Evolutionary conservation across 495 filamentous ascomycete species (phyloP), one percentile per base, ranked within the genome.

Genomic region (Lophium mytilinum): DNA sequence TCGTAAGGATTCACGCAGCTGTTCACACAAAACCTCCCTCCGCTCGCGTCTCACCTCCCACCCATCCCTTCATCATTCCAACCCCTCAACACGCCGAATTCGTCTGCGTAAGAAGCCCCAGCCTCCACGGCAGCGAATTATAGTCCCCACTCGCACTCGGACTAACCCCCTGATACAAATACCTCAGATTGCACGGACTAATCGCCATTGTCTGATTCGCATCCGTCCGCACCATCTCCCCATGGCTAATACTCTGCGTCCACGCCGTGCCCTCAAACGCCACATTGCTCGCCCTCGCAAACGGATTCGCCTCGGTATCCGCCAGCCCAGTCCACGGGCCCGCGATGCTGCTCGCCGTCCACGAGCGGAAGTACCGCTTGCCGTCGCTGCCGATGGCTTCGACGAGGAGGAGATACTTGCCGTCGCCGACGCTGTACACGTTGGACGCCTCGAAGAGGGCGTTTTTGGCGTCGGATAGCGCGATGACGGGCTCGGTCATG

Each of bases 201-300:
- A 63, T 55, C 0, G 56, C 60, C 50, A 66, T 48, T 7, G 63
- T 66, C 63, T 68, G 66, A 43, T 68, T 63, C 1, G 53, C 50
- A 15, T 57, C 61, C 9, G 34, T 55, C 4, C 63, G 19, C 14
- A 64, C 34, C 37, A 64, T 21, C 40, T 68, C 63, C 21, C 63
- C 63, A 57, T 68, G 63, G 37, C 63, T 68, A 41, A 68, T 68
- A 43, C 58, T 61, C 39, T 64, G 58, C 9, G 63, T 66, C 63
- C 66, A 68, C 12, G 60, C 55, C 1, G 53, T 58, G 12, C 60
- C 60, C 9, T 37, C 58, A 37, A 66, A 66, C n/a, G 14, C 37
- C 0, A 64, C 61, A 45, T 68, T 66, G 3, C 34, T 55, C 46
- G 61, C 60, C 45, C 63, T 50, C 1, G 66, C 66, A 37, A 68